phyloP scores from a whole-genome alignment of 768 basidiomycete species.

The Lanmaoa pseudosensibilis region DNA sequence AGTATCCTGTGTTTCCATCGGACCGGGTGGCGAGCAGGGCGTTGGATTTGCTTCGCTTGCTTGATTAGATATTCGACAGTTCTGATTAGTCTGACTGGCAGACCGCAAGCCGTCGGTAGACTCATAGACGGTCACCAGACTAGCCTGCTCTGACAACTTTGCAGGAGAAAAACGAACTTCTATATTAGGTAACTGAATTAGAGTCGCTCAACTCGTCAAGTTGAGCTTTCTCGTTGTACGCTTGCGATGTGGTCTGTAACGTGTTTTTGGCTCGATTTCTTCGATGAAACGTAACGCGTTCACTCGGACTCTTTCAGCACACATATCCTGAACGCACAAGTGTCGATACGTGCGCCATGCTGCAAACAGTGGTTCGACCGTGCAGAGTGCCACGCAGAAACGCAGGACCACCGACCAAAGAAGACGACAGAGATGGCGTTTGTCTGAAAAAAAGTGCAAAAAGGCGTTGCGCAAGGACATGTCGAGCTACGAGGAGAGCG shows the following conservation, averaged over 20 bases:
- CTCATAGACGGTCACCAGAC: too few relatives aligned
- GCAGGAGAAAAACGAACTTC: background rate
- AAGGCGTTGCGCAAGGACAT: constrained; percentile 98
- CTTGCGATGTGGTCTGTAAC: constrained; percentile 28
- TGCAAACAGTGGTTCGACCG: constrained; percentile 99
- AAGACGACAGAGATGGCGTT: constrained; percentile 86
- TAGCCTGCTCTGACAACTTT: too few relatives aligned
- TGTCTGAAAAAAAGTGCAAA: constrained; percentile 85
- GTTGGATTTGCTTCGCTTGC: too few relatives aligned
- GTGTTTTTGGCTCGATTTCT: background rate
- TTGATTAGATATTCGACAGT: too few relatives aligned
- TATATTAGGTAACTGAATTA: constrained; percentile 4
- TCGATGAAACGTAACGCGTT: background rate
- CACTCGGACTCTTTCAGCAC: constrained; percentile 53
- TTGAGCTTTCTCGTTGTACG: background rate
- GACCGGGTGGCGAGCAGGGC: too few relatives aligned
- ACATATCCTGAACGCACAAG: constrained; percentile 96
- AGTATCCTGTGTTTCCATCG: too few relatives aligned
- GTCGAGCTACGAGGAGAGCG: constrained; percentile 88
- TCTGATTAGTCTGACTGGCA: too few relatives aligned
- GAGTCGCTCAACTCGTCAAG: background rate
- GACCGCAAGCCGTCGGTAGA: too few relatives aligned
- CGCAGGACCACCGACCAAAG: constrained; percentile 66
- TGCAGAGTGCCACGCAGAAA: constrained; percentile 89
- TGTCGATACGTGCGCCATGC: constrained; percentile 93